A percentile compares a stretch with the other conserved stretches of the same genome.
Conservation (phyloP, 2,329 filamentous ascomycete species). For the Parascedosporium putredinis region DNA sequence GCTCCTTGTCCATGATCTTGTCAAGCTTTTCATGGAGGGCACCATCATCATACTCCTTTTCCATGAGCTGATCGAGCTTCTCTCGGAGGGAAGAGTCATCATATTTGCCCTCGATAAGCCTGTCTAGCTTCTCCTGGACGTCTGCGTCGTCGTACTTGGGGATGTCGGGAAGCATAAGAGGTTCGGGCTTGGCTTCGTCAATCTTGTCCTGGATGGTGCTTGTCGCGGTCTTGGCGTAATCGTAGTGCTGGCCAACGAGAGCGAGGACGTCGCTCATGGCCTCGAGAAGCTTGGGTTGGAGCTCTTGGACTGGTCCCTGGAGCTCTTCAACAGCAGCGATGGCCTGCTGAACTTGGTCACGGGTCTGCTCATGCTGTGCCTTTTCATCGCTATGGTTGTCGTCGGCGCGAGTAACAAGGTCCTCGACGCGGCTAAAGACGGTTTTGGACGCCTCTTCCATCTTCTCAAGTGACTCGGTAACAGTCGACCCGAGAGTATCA, state of each 20-base stretch:
- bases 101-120: slow-evolving; percentile 11
- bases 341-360: slow-evolving; percentile 69
- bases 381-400: slow-evolving; percentile 65
- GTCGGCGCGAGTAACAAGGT: slow-evolving; percentile 65
- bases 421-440: slow-evolving; percentile 73
- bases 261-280: slow-evolving; percentile 76
- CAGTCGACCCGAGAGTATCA: slow-evolving; percentile 70
- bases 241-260: slow-evolving; percentile 76
- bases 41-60: slow-evolving; percentile 48
- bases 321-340: slow-evolving; percentile 63
- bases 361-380: slow-evolving; percentile 71
- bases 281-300: slow-evolving; percentile 80
- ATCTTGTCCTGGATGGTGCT: slow-evolving; percentile 47
- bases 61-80: slow-evolving; percentile 34
- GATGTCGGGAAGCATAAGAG: slow-evolving; percentile 43
- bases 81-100: slow-evolving; percentile 13
- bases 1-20: slow-evolving; percentile 20
- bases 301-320: slow-evolving; percentile 69
- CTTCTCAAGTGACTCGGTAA: slow-evolving; percentile 76
- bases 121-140: slow-evolving; percentile 33
- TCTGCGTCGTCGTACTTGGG: slow-evolving; percentile 51
- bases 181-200: slow-evolving; percentile 49
- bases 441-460: slow-evolving; percentile 81
- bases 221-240: slow-evolving; percentile 65
- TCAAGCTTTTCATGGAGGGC: slow-evolving; percentile 20